phyloP scores from a whole-genome alignment of 2,329 filamentous ascomycete genomes.

The Lasiodiplodia sp. region DNA sequence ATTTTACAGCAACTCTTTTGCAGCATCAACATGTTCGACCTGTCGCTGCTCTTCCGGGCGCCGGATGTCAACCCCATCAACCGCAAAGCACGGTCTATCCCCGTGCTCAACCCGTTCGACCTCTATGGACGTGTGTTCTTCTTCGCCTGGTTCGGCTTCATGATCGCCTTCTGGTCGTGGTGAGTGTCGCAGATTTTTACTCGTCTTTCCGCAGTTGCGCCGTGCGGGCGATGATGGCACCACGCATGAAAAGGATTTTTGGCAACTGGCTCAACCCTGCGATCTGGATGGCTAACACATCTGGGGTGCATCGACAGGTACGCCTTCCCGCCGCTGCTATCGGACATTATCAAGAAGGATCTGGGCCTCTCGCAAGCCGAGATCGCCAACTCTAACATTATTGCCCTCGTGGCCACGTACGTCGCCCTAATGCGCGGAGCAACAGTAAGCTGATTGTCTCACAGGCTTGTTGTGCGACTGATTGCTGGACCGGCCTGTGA shows the following conservation, averaged over 20 bases:
- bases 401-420: constrained; percentile 67
- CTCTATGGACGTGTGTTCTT: constrained; percentile 87
- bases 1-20: neutral
- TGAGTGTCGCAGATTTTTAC: constrained; percentile 40
- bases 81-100: constrained; percentile 81
- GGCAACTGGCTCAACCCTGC: constrained; percentile 5
- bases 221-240: constrained; percentile 24
- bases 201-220: neutral
- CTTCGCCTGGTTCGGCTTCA: constrained; percentile 87
- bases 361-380: constrained; percentile 73
- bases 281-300: constrained; percentile 10
- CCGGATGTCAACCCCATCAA: constrained; percentile 86
- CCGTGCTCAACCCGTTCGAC: constrained; percentile 78
- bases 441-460: constrained; percentile 32
- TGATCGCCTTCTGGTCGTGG: constrained; percentile 88
- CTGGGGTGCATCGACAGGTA: constrained; percentile 63
- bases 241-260: constrained; percentile 8
- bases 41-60: constrained; percentile 42
- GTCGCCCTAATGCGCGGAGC: constrained; percentile 38
- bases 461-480: constrained; percentile 73
- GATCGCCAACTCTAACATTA: constrained; percentile 88
- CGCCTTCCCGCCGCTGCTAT: constrained; percentile 84
- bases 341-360: constrained; percentile 80
- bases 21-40: constrained; percentile 37
- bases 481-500: constrained; percentile 86